These are phyloP conservation scores for Leccinum barrowsii DNA, from an alignment of 768 basidiomycete genomes.

Conservation along the genomic window DNA sequence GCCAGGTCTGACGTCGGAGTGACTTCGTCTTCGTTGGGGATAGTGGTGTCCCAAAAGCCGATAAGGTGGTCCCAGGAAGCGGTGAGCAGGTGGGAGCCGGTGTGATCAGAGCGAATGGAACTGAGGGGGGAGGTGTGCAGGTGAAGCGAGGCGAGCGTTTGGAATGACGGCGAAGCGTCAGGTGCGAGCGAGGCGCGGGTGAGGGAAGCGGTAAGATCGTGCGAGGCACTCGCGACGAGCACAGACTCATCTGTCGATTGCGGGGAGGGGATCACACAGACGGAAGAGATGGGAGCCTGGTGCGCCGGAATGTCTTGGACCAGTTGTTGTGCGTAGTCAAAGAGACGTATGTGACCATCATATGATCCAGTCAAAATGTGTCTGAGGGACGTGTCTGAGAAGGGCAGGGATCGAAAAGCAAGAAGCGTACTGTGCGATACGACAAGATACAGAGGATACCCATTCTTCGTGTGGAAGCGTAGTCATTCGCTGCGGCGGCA, in stretches of 20 bases:
- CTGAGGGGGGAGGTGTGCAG: constrained; percentile 83
- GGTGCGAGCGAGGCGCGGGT: constrained; percentile 25
- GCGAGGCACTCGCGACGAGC: constrained; percentile 66
- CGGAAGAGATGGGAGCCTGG: constrained; percentile 63
- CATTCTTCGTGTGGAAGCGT: constrained; percentile 88
- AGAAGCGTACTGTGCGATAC: constrained; percentile 13
- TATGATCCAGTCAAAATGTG: constrained; percentile 78
- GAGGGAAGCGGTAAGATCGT: constrained; percentile 72
- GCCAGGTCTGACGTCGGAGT: constrained; percentile 8
- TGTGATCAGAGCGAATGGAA: constrained; percentile 52
- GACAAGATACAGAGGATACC: constrained; percentile 55
- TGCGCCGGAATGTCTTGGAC: constrained; percentile 51
- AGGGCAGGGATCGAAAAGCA: not conserved
- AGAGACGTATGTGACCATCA: constrained; percentile 71
- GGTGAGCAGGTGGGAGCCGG: constrained; percentile 69
- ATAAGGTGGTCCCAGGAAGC: constrained; percentile 86
- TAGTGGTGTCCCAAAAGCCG: constrained; percentile 70
- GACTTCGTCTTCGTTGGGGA: constrained; percentile 65
- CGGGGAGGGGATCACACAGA: constrained; percentile 48
- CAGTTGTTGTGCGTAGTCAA: constrained; percentile 64
- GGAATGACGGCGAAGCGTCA: constrained; percentile 5
- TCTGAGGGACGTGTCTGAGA: constrained; percentile 32
- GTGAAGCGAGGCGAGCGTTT: constrained; percentile 63
- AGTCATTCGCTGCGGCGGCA: constrained; percentile 81
- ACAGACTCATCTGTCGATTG: constrained; percentile 29